Evolutionary conservation across 257 asterid species (phyloP), one percentile per base, ranked within the genome.

Genomic region (Fraxinus quadrangulata): DNA sequence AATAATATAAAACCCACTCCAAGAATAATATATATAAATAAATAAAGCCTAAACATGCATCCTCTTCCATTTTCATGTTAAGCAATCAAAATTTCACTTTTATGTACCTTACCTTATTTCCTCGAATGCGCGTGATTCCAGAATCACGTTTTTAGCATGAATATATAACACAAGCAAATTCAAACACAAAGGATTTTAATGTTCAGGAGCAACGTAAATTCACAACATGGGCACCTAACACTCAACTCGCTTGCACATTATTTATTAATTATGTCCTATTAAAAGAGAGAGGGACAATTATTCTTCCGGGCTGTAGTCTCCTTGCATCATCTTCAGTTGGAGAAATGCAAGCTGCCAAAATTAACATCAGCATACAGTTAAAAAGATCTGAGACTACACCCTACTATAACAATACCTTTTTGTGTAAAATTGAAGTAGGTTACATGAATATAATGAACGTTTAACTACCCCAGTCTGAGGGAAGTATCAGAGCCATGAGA

Each of bases 401-500:
- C 33, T 59, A 59, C 2, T 5, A 9, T 3, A 7, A 23, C 4
- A n/a, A 16, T 7, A 63, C 5, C 4, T 6, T 61, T 63, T 26
- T 63, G 21, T 9, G 34, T 63, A 24, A 63, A 63, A 10, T 63
- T 24, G 21, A 23, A 63, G 17, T 63, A 31, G 69, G 9, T 1
- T 23, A 63, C 19, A 9, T 10, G 69, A 24, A 47, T 28, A 8
- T 73, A 54, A 40, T 14, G 12, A 42, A 67, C 86, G 16, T 40
- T 47, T 88, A 93, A 96, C 3, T 87, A 93, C 98, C 96, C 92
- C 47, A 93, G 74, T 81, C 75, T 89, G 83, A 93, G 97, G 81
- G 83, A 85, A 72, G 92, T 89, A 67, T 88, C 94, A 0, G 88
- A 81, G 84, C 33, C 79, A 71, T 77, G 47, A 71, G 47, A 74